phyloP scores from a whole-genome alignment of 139 green algal genomes.

The Micractinium conductrix region DNA sequence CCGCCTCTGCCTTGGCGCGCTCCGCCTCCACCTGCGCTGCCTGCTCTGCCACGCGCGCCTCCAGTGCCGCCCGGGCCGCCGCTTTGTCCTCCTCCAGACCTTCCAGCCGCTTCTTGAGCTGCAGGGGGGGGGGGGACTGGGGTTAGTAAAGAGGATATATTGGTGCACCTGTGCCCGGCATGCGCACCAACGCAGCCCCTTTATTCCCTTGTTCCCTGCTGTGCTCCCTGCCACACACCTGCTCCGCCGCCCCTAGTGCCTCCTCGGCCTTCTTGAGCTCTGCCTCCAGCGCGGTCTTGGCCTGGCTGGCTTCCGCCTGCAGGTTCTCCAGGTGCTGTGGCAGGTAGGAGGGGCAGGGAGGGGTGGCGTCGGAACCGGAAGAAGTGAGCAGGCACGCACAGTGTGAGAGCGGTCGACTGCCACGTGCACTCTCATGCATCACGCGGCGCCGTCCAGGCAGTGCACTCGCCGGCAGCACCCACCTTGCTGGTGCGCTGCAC shows the following conservation, averaged over 20 bases:
- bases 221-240: not conserved
- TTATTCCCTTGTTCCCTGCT: not conserved
- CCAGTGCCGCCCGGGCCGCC: not conserved
- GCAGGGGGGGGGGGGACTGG: not conserved
- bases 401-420: not conserved
- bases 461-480: not conserved
- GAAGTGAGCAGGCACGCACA: not conserved
- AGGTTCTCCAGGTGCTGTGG: constrained; percentile 13
- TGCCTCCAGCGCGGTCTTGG: not conserved
- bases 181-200: not conserved
- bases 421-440: not conserved
- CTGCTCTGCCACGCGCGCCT: not conserved
- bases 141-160: not conserved
- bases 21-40: not conserved
- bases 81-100: not conserved
- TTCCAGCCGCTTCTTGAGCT: not conserved
- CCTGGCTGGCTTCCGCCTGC: not conserved
- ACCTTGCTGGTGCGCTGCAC: constrained; percentile 24
- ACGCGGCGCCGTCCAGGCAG: too few species aligned
- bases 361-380: not conserved
- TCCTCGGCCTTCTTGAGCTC: not conserved
- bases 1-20: not conserved
- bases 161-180: not conserved
- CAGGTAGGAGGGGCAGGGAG: not conserved
- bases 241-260: not conserved